Conservation (phyloP, 352 stramenopile genomes). For the Pythium dissotocum region DNA sequence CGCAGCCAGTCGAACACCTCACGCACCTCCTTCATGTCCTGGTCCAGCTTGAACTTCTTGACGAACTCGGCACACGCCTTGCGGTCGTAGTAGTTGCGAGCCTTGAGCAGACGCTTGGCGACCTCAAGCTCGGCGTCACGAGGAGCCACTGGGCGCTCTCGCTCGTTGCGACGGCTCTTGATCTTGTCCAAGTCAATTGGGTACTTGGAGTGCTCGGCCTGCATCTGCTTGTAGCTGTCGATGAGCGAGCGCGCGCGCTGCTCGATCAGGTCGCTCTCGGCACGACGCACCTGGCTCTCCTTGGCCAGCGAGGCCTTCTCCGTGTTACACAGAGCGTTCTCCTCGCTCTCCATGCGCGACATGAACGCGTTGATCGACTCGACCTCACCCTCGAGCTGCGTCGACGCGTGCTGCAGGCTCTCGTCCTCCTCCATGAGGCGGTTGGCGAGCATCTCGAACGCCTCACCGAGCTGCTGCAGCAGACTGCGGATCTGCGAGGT, state of each 20-base stretch:
- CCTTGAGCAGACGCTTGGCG: constrained; percentile 80
- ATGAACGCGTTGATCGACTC: constrained; percentile 89
- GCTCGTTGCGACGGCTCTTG: constrained; percentile 74
- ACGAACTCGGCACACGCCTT: constrained; percentile 77
- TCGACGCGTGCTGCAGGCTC: constrained; percentile 80
- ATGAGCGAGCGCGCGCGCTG: constrained; percentile 80
- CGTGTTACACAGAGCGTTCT: constrained; percentile 76
- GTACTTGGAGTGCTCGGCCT: constrained; percentile 84
- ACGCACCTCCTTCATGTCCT: constrained; percentile 82
- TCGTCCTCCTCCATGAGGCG: constrained; percentile 84
- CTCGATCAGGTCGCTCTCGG: constrained; percentile 81
- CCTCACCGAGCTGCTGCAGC: constrained; percentile 82
- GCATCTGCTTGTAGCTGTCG: constrained; percentile 90
- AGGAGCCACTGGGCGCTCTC: constrained; percentile 63
- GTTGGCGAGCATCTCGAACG: constrained; percentile 89
- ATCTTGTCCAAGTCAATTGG: constrained; percentile 80
- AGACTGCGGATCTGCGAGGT: constrained; percentile 87
- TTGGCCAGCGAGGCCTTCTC: constrained; percentile 87
- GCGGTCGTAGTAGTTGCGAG: constrained; percentile 88
- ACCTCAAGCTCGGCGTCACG: constrained; percentile 76
- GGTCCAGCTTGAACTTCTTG: constrained; percentile 84
- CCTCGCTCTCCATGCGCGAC: constrained; percentile 89
- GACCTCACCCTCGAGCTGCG: constrained; percentile 81
- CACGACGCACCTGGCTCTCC: constrained; percentile 79
- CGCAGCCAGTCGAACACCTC: constrained; percentile 87